These are phyloP conservation scores for Asterophora lycoperdoides DNA, from an alignment of 768 basidiomycete species.

Conservation along the genomic window DNA sequence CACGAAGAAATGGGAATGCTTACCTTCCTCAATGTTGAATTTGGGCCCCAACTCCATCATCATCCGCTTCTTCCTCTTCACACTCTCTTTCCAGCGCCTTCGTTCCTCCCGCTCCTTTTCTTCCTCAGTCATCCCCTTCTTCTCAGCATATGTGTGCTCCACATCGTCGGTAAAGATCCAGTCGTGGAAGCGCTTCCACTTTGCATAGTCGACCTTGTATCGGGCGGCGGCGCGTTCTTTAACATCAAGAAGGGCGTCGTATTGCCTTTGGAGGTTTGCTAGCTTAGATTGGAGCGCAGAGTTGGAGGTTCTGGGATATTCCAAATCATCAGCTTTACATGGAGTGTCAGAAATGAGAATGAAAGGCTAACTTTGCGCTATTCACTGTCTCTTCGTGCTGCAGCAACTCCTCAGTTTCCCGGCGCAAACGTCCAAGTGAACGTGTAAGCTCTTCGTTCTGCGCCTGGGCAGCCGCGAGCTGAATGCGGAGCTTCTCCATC, in stretches of 20 bases:
- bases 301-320: too few relatives aligned
- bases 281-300: slow-evolving; percentile 24
- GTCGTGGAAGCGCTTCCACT: slow-evolving; percentile 42
- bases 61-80: slow-evolving; percentile 21
- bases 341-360: too few relatives aligned
- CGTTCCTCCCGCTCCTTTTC: slow-evolving; percentile 19
- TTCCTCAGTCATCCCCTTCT: slow-evolving; percentile 22
- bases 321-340: too few relatives aligned
- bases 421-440: too few relatives aligned
- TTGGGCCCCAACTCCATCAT: slow-evolving; percentile 21
- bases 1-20: neutral
- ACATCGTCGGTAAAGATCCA: slow-evolving; percentile 38
- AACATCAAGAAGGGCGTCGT: slow-evolving; percentile 40
- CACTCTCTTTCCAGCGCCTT: slow-evolving; percentile 16
- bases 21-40: slow-evolving; percentile 5
- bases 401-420: too few relatives aligned
- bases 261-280: slow-evolving; percentile 32
- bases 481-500: too few relatives aligned
- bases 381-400: too few relatives aligned
- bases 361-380: too few relatives aligned
- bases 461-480: too few relatives aligned
- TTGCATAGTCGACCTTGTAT: slow-evolving; percentile 50
- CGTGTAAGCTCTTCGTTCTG: too few relatives aligned
- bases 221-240: slow-evolving; percentile 42
- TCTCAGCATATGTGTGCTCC: slow-evolving; percentile 22